Conservation (phyloP, 2,329 filamentous ascomycete genomes). For the Stagonosporopsis vannaccii region DNA sequence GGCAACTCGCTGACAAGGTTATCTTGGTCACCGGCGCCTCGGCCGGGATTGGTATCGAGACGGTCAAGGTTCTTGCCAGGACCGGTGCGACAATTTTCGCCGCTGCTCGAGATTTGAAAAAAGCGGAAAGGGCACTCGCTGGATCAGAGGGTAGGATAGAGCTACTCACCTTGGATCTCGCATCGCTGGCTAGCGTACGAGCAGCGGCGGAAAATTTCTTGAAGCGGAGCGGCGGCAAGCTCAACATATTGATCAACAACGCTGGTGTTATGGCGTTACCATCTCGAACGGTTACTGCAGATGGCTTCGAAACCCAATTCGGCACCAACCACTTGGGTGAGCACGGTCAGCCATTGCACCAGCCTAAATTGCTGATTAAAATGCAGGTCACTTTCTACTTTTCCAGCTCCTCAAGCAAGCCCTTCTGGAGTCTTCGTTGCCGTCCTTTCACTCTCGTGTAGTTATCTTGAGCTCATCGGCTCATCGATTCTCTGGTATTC, state of each 20-base stretch:
- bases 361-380: no score
- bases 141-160: background rate
- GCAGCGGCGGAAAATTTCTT: conserved; percentile 26
- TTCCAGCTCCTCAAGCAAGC: conserved; percentile 52
- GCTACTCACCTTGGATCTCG: conserved; percentile 28
- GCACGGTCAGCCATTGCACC: no score
- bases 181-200: conserved; percentile 26
- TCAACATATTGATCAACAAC: conserved; percentile 39
- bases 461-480: conserved; percentile 30
- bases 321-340: conserved; percentile 54
- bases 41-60: conserved; percentile 38
- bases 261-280: conserved; percentile 46
- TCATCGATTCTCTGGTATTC: conserved; percentile 50
- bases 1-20: conserved; percentile 39
- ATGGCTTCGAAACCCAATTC: conserved; percentile 48
- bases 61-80: conserved; percentile 49
- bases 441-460: conserved; percentile 44
- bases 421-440: conserved; percentile 37
- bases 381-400: conserved; percentile 55
- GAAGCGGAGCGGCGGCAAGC: conserved; percentile 10
- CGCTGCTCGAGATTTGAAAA: conserved; percentile 52
- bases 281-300: conserved; percentile 33
- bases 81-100: conserved; percentile 57
- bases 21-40: conserved; percentile 36
- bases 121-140: conserved; percentile 21